Conservation (phyloP, 2,329 filamentous ascomycete species). For the Fusarium sp. region DNA sequence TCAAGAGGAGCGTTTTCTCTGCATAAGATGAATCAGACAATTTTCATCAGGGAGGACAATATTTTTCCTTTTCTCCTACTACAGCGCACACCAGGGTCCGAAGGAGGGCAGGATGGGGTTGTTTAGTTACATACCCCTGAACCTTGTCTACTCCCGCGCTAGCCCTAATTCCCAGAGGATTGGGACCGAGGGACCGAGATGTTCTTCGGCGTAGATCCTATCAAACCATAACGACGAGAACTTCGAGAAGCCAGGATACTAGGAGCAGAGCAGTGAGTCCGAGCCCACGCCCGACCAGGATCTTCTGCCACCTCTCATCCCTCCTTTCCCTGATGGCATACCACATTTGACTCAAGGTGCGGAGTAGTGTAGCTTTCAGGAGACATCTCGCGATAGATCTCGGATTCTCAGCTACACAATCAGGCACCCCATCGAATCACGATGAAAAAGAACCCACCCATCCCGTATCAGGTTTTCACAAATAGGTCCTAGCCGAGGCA, state of each 20-base stretch:
- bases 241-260: not conserved
- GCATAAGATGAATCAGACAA: not conserved
- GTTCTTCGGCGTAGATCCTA: slow-evolving; percentile 32
- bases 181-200: slow-evolving; percentile 45
- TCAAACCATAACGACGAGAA: slow-evolving; percentile 1
- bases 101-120: slow-evolving; percentile 40
- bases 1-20: too few relatives aligned
- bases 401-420: not conserved
- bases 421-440: not conserved
- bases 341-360: not conserved
- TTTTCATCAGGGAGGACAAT: slow-evolving; percentile 17
- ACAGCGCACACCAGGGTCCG: slow-evolving; percentile 3
- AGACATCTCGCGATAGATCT: not conserved
- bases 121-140: slow-evolving; percentile 40
- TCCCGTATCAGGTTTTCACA: slow-evolving; percentile 20
- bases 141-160: slow-evolving; percentile 43
- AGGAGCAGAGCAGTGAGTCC: not conserved
- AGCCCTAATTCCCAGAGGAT: slow-evolving; percentile 41
- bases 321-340: not conserved
- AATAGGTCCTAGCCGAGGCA: slow-evolving; percentile 25
- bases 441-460: slow-evolving; percentile 18
- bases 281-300: too few relatives aligned
- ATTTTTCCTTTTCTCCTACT: not conserved
- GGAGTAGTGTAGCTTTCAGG: not conserved
- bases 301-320: not conserved